Conservation (phyloP, 73 alveolate species). For the Effrenium voratum region DNA sequence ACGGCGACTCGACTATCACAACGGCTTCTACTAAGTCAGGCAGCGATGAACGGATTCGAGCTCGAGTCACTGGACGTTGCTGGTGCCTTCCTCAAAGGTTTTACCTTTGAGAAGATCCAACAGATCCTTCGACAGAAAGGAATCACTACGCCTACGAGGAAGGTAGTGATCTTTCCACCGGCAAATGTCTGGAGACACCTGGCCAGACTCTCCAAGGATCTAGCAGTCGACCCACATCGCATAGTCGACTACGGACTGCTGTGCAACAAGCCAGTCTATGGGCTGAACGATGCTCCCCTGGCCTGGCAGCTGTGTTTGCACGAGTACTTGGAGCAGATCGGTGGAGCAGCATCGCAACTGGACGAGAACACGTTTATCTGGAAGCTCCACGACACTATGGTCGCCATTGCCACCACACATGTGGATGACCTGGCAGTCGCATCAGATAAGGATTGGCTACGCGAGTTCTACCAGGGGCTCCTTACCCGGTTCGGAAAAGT, state of each 20-base stretch:
- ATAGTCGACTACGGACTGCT: background rate
- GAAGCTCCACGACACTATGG: background rate
- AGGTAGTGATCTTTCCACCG: background rate
- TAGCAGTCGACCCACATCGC: background rate
- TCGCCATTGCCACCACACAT: background rate
- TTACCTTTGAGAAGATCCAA: background rate
- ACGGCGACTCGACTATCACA: background rate
- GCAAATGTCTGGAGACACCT: background rate
- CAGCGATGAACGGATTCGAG: background rate
- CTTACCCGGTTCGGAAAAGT: background rate
- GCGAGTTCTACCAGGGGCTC: background rate
- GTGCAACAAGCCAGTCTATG: background rate
- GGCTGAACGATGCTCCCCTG: background rate
- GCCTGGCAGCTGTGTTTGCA: background rate
- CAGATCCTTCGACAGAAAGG: background rate
- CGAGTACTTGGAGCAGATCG: background rate
- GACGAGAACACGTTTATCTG: background rate
- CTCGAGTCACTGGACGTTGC: background rate
- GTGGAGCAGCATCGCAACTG: background rate
- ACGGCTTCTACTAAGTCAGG: background rate
- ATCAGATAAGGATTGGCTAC: background rate
- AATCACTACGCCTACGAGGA: background rate
- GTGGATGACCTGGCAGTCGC: background rate
- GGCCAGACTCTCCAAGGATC: background rate
- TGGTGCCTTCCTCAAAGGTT: background rate